These are phyloP conservation scores for Chlamydomonas asymmetrica DNA, from an alignment of 139 green algal genomes.

Conservation along the genomic window DNA sequence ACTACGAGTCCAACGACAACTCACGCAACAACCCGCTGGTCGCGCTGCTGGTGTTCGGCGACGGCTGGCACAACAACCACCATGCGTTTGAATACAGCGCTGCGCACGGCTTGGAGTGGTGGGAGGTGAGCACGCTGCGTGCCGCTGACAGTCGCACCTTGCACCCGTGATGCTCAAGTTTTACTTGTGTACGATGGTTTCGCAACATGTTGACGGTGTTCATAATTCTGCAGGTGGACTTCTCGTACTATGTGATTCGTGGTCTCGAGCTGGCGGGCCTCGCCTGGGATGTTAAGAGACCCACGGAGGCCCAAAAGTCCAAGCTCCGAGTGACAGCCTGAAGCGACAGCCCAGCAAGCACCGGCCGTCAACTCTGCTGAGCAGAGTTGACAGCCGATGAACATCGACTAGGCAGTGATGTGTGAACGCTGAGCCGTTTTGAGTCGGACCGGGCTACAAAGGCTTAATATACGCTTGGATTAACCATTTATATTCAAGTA, in stretches of 20 bases:
- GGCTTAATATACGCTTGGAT: too few species aligned
- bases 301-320: slow-evolving; percentile 8
- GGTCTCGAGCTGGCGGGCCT: slow-evolving; percentile 29
- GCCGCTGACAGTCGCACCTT: not conserved
- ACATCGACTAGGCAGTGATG: too few species aligned
- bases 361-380: too few species aligned
- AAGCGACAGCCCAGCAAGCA: too few species aligned
- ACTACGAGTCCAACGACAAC: slow-evolving; percentile 27
- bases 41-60: slow-evolving; percentile 71
- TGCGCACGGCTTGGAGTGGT: slow-evolving; percentile 74
- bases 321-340: too few species aligned
- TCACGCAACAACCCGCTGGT: slow-evolving; percentile 37
- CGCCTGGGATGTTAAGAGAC: slow-evolving; percentile 34
- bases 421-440: too few species aligned
- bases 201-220: not conserved
- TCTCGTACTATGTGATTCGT: slow-evolving; percentile 76
- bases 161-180: too few species aligned
- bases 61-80: slow-evolving; percentile 84
- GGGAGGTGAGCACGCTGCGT: slow-evolving; percentile 44
- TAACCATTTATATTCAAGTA: too few species aligned
- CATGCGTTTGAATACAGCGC: slow-evolving; percentile 77
- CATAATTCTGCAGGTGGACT: slow-evolving; percentile 63
- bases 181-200: too few species aligned
- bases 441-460: too few species aligned
- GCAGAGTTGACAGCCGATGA: too few species aligned